Conservation (phyloP, 257 asterid genomes). For the Nyctanthes arbortristis region DNA sequence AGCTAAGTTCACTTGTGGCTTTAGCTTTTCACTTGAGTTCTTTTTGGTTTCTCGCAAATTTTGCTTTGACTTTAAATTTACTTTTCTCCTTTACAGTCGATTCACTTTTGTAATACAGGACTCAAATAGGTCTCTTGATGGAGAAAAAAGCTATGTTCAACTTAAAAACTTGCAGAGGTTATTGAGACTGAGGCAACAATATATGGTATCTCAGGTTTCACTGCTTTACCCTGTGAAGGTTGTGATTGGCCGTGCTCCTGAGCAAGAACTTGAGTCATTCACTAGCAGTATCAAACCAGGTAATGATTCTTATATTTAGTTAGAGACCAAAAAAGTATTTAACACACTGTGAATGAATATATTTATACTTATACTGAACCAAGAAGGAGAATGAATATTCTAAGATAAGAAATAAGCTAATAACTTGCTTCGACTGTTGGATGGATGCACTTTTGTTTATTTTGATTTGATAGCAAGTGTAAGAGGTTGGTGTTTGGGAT, state of each 20-base stretch:
- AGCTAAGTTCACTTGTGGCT: neutral
- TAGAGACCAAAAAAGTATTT: neutral
- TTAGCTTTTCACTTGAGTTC: conserved; percentile 2
- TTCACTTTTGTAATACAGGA: conserved; percentile 53
- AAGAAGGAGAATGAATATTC: too few relatives aligned
- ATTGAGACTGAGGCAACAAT: conserved; percentile 68
- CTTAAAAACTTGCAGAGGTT: conserved; percentile 58
- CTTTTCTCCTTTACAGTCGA: conserved; percentile 12
- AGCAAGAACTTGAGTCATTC: conserved; percentile 89
- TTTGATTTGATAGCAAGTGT: neutral
- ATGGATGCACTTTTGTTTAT: neutral
- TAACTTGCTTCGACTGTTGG: neutral
- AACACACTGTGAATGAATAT: conserved; percentile 6
- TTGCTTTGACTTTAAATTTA: conserved; percentile 7
- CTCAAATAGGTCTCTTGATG: conserved; percentile 61
- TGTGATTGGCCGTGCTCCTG: conserved; percentile 54
- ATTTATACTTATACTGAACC: neutral
- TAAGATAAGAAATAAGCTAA: too few relatives aligned
- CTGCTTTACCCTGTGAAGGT: conserved; percentile 84
- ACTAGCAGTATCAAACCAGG: conserved; percentile 60
- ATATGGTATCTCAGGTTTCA: conserved; percentile 81
- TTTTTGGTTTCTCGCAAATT: neutral
- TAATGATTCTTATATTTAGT: conserved; percentile 30
- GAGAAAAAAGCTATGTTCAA: conserved; percentile 69
- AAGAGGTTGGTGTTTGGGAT: conserved; percentile 7